Evolutionary conservation across 495 filamentous ascomycete species (phyloP).

Genomic region (Daldinia caldariorum): DNA sequence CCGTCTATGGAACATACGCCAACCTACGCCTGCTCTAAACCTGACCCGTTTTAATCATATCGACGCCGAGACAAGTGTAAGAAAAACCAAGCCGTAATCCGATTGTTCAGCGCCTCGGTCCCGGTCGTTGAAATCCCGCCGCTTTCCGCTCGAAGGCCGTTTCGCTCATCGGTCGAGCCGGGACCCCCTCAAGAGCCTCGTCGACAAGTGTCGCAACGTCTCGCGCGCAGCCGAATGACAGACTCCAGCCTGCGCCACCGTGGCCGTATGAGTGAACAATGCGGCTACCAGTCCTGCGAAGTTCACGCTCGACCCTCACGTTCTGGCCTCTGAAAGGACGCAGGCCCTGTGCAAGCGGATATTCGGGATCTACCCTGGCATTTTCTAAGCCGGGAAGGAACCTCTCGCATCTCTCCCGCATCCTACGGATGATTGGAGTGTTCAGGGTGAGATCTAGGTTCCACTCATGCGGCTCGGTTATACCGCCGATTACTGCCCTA

Average conservation of each 20-base stretch:
- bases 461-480: constrained; percentile 53
- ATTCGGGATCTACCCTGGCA: constrained; percentile 55
- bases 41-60: not conserved
- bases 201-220: constrained; percentile 52
- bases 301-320: constrained; percentile 59
- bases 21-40: constrained; percentile 5
- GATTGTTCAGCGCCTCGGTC: constrained; percentile 20
- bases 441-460: constrained; percentile 56
- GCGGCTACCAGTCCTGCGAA: constrained; percentile 45
- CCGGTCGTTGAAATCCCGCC: constrained; percentile 34
- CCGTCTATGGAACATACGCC: constrained; percentile 26
- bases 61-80: constrained; percentile 2
- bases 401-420: constrained; percentile 58
- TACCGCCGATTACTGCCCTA: constrained; percentile 53
- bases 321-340: constrained; percentile 55
- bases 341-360: constrained; percentile 59
- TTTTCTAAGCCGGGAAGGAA: constrained; percentile 57
- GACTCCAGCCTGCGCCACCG: constrained; percentile 59
- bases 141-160: constrained; percentile 34
- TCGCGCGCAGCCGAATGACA: constrained; percentile 57
- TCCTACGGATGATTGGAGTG: constrained; percentile 53
- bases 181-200: constrained; percentile 46
- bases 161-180: constrained; percentile 45
- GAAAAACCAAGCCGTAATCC: constrained; percentile 10
- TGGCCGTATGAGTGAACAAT: constrained; percentile 63